phyloP scores from a whole-genome alignment of 805 yeast species.

The Yamadazyma scolyti region DNA sequence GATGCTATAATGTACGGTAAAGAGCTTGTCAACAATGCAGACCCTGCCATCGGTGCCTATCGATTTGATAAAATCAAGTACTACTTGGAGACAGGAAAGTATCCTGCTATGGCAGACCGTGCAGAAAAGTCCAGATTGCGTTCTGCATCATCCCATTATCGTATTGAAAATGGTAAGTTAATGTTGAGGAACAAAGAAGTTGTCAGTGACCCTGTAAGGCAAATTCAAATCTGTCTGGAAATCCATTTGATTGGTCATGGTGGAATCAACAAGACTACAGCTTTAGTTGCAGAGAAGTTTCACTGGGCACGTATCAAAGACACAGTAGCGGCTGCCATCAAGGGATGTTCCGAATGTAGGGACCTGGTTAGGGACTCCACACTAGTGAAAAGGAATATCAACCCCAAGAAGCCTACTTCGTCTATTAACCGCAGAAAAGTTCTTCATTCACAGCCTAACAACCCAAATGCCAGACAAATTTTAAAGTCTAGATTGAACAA shows the following conservation, averaged over 20 bases:
- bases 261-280: conserved; percentile 86
- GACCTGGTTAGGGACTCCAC: conserved; percentile 31
- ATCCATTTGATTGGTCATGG: conserved; percentile 69
- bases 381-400: conserved; percentile 11
- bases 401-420: conserved; percentile 15
- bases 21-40: conserved; percentile 58
- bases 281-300: conserved; percentile 70
- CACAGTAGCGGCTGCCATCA: conserved; percentile 75
- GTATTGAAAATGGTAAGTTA: conserved; percentile 66
- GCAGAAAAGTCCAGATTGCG: conserved; percentile 86
- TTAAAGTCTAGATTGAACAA: conserved; percentile 13
- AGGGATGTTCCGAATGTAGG: conserved; percentile 72
- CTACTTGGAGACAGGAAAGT: conserved; percentile 78
- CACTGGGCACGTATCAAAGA: conserved; percentile 92
- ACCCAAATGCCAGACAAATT: conserved; percentile 19
- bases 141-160: conserved; percentile 74
- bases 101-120: conserved; percentile 79
- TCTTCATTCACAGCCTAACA: conserved; percentile 15
- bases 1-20: conserved; percentile 85
- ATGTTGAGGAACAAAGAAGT: conserved; percentile 80
- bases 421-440: conserved; percentile 13
- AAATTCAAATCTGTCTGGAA: conserved; percentile 68
- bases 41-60: conserved; percentile 48
- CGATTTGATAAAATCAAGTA: conserved; percentile 74
- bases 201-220: conserved; percentile 71